A percentile compares a stretch with the other conserved stretches of the same genome.
These are phyloP conservation scores for Aspergillus bertholletiae DNA, from an alignment of 495 filamentous ascomycete species.

Conservation along the genomic window DNA sequence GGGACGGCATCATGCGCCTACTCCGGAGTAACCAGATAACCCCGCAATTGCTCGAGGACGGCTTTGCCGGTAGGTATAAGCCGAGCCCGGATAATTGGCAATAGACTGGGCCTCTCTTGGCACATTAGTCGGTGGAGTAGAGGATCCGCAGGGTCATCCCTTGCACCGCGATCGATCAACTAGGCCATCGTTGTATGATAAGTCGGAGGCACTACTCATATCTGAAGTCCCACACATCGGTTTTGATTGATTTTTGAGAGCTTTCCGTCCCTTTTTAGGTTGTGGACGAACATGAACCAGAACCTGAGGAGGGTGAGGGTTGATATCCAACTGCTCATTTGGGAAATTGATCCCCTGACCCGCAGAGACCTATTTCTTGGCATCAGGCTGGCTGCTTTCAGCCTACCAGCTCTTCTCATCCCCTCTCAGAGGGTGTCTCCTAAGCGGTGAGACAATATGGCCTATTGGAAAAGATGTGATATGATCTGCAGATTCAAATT, in stretches of 20 bases:
- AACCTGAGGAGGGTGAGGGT: neutral
- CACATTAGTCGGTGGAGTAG: neutral
- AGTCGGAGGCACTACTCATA: neutral
- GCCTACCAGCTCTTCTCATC: too few relatives aligned
- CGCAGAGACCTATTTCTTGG: neutral
- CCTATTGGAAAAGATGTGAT: neutral
- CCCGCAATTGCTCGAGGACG: neutral
- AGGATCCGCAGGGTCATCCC: neutral
- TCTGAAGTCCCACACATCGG: too few relatives aligned
- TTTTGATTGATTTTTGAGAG: too few relatives aligned
- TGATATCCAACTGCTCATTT: neutral
- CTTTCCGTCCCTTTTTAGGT: too few relatives aligned
- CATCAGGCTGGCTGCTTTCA: too few relatives aligned
- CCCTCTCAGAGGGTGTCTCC: neutral
- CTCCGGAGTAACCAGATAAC: too few relatives aligned
- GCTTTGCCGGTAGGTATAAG: neutral
- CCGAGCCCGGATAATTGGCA: neutral
- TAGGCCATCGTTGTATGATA: neutral
- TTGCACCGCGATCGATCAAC: neutral
- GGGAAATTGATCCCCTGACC: neutral
- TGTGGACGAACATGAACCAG: too few relatives aligned
- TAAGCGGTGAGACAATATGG: neutral
- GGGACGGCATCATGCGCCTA: neutral
- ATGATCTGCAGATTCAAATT: neutral
- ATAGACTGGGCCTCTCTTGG: neutral